Evolutionary conservation across 1,139 yeast genomes (phyloP).

Genomic region (Yarrowia galli): DNA sequence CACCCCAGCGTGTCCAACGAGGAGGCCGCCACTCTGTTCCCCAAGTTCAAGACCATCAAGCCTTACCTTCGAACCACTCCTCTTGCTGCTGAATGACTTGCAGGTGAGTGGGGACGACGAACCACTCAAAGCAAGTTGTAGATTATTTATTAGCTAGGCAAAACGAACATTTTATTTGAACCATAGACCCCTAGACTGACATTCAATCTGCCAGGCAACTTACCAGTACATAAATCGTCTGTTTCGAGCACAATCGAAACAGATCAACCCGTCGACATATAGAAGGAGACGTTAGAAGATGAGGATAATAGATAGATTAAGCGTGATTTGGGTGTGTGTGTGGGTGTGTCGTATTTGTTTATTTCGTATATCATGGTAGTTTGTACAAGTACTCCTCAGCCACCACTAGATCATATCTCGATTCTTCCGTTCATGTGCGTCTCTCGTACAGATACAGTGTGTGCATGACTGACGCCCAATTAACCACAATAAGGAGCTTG

Average conservation of each 20-base stretch:
- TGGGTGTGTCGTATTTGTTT: too few relatives aligned
- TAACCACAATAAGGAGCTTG: too few relatives aligned
- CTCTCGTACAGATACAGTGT: too few relatives aligned
- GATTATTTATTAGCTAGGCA: constrained; percentile 34
- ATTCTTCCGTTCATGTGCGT: too few relatives aligned
- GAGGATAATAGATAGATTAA: neutral
- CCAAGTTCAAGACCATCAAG: constrained; percentile 76
- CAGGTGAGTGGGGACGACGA: constrained; percentile 30
- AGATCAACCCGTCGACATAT: neutral
- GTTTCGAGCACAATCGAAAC: neutral
- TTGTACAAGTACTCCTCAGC: too few relatives aligned
- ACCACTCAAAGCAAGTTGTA: constrained; percentile 35
- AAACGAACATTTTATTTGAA: neutral
- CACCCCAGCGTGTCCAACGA: constrained; percentile 75
- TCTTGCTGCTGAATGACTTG: constrained; percentile 43
- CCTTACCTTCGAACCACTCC: constrained; percentile 75
- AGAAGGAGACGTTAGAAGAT: neutral
- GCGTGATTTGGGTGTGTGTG: too few relatives aligned
- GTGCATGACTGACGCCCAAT: too few relatives aligned
- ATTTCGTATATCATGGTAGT: too few relatives aligned
- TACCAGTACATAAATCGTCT: neutral
- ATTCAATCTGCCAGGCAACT: neutral
- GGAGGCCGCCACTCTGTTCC: constrained; percentile 75
- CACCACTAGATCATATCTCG: too few relatives aligned
- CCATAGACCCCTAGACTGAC: neutral